These are phyloP conservation scores for Santalum album DNA, from an alignment of 164 flowering plant species.

Conservation along the genomic window DNA sequence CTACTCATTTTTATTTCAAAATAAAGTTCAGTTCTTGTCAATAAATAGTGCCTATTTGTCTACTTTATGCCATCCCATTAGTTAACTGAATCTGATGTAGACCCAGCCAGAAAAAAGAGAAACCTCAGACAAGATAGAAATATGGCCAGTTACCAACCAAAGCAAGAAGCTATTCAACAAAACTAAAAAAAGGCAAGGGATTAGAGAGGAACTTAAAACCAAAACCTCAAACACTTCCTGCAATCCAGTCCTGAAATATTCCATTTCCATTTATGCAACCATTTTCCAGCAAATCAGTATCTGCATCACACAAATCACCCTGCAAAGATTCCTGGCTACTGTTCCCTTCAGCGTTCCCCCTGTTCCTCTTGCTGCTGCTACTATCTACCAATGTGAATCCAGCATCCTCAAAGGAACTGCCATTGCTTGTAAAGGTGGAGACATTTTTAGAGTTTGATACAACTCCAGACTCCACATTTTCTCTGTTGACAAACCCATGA, in stretches of 20 bases:
- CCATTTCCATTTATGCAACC: conserved; percentile 9
- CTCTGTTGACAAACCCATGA: conserved; percentile 1
- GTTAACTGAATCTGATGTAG: not conserved
- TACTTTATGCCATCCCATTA: not conserved
- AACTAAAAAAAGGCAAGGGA: not conserved
- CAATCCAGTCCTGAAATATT: conserved; percentile 19
- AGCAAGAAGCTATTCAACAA: not conserved
- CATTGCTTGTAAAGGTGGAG: conserved; percentile 17
- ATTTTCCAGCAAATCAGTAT: conserved; percentile 25
- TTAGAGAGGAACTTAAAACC: conserved; percentile 10
- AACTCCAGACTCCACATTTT: conserved; percentile 12
- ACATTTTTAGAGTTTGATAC: conserved; percentile 12
- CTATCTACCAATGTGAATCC: conserved; percentile 17
- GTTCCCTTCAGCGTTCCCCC: conserved; percentile 20
- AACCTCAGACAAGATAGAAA: not conserved
- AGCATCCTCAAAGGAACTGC: conserved; percentile 20
- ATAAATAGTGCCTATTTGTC: not conserved
- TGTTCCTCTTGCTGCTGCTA: conserved; percentile 12
- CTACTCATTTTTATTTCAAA: too few relatives aligned
- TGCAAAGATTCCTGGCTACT: conserved; percentile 19
- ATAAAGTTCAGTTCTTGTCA: too few relatives aligned
- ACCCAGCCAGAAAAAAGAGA: conserved; percentile 2
- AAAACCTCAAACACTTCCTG: conserved; percentile 51
- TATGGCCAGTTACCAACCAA: too few relatives aligned
- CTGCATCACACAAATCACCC: conserved; percentile 21